These are phyloP conservation scores for Aspergillus oerlinghausenensis DNA, from an alignment of 2,329 filamentous ascomycete genomes.

Conservation along the genomic window DNA sequence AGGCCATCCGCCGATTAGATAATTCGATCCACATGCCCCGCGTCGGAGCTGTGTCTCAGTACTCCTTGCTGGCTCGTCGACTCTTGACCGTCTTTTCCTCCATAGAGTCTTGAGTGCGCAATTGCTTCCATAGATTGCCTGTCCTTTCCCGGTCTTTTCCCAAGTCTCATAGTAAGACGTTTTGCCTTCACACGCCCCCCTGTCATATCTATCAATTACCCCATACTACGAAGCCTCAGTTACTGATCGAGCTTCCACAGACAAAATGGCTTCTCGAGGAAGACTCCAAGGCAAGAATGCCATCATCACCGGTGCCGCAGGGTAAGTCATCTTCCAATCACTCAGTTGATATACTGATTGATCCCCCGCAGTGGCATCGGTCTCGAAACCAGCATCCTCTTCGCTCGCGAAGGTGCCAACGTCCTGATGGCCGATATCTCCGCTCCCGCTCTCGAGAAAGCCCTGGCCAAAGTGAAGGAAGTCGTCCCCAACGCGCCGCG, in stretches of 20 bases:
- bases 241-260: background rate
- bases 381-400: slow-evolving; percentile 85
- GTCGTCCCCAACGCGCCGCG: slow-evolving; percentile 53
- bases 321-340: slow-evolving; percentile 52
- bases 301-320: slow-evolving; percentile 78
- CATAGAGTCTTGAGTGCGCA: background rate
- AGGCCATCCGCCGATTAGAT: background rate
- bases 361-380: slow-evolving; percentile 67
- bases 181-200: background rate
- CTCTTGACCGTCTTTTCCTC: background rate
- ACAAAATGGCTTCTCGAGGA: slow-evolving; percentile 11
- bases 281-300: slow-evolving; percentile 63
- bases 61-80: background rate
- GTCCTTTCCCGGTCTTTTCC: background rate
- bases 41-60: background rate
- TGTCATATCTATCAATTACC: background rate
- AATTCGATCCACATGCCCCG: background rate
- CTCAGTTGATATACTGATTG: background rate
- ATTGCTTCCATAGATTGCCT: background rate
- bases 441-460: slow-evolving; percentile 69
- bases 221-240: background rate
- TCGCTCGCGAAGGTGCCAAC: slow-evolving; percentile 80
- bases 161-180: background rate
- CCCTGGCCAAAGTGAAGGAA: slow-evolving; percentile 68
- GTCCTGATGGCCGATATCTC: slow-evolving; percentile 86